Conservation (phyloP, 2,329 filamentous ascomycete genomes). For the Neonectria punicea region DNA sequence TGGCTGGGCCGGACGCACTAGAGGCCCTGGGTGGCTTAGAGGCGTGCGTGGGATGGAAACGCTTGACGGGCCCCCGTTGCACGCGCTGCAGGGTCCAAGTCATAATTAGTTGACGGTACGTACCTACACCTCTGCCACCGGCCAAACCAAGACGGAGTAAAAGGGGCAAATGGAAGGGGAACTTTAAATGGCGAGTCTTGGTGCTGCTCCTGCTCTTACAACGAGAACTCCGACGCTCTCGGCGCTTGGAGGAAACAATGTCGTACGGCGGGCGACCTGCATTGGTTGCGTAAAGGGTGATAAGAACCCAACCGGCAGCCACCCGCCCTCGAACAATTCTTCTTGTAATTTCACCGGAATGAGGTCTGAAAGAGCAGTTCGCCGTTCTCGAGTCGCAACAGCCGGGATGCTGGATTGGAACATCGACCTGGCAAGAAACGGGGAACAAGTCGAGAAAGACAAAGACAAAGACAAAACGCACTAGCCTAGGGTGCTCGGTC, state of each 20-base stretch:
- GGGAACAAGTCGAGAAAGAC: neutral
- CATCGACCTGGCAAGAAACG: neutral
- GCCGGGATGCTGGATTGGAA: neutral
- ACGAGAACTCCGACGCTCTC: too few relatives aligned
- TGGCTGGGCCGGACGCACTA: neutral
- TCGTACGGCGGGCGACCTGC: neutral
- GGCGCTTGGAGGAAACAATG: neutral
- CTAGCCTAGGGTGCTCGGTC: constrained; percentile 30
- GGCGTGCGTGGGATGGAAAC: neutral
- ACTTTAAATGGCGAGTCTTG: neutral
- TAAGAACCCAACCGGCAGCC: neutral
- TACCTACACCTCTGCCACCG: neutral
- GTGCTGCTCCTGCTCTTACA: neutral
- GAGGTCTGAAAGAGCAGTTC: neutral
- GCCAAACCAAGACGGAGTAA: neutral
- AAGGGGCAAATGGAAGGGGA: constrained; percentile 4
- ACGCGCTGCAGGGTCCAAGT: constrained; percentile 3
- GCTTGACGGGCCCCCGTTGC: neutral
- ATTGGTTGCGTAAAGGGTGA: neutral
- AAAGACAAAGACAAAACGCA: constrained; percentile 24
- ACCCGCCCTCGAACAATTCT: neutral
- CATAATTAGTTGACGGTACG: neutral
- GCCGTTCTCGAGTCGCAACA: neutral
- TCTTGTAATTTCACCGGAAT: neutral
- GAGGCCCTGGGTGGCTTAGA: neutral